Evolutionary conservation across 2,329 filamentous ascomycete species (phyloP), one percentile per base, ranked within the genome.

Genomic region (Arthrocladium fulminans): DNA sequence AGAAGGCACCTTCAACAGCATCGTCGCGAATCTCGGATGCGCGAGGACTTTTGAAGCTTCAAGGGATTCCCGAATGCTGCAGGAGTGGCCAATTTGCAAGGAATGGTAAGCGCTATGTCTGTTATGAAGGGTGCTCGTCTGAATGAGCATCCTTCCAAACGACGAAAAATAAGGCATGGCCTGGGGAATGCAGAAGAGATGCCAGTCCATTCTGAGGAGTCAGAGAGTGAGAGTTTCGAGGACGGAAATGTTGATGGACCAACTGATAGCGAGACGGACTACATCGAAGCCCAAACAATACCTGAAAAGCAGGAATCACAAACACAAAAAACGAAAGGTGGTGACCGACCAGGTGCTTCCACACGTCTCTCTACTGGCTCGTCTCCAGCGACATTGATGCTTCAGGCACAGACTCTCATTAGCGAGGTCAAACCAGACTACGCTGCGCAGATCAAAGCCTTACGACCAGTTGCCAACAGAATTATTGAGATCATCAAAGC

Each of bases 401-500:
- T 84, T 8, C 81, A 85, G 60, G 70, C 83, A 27, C 77, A 84
- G 54, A 79, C 83, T 56, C 67, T 85, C 49, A 62, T 84, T 44
- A 63, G 68, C 5, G 75, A 80, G 54, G 67, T 80, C 43, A 72
- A 73, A 56, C 76, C 74, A 27, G 74, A 76, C 52, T 77, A 81
- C 54, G 75, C 75, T 25, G 50, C 39, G 25, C 35, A 48, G 15
- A 47, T 47, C 25, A 39, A 39, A 5, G 78, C 75, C 60, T 74
- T 73, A 53, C 68, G 77, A 52, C 69, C 64, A 9, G 66, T 70
- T 13, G 71, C 76, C 13, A 76, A 82, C 52, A 68, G 73, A 44
- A 65, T 69, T 22, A 66, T 83, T 13, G 64, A 61, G 24, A 64
- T 73, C 15, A 77, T 84, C 54, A 79, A 83, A 63, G 63, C 66